Percentiles rank a stretch among this genome's conserved stretches.
Conservation (phyloP, 2,329 filamentous ascomycete genomes). For the Fusarium ambrosium region DNA sequence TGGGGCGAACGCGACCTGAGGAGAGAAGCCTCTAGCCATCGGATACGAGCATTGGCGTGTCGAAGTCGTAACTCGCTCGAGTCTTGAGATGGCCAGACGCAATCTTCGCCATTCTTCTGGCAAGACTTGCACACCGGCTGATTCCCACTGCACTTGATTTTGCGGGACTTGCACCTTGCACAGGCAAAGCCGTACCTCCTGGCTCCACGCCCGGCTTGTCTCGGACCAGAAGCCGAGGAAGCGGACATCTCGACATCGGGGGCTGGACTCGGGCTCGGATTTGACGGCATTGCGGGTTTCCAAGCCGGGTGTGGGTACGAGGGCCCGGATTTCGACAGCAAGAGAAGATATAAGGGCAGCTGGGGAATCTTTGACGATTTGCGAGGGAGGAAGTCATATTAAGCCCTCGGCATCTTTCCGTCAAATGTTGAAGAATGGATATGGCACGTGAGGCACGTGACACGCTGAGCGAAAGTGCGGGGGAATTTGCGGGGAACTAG, state of each 20-base stretch:
- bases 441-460: not conserved
- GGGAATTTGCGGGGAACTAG: not conserved
- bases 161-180: slow-evolving; percentile 15
- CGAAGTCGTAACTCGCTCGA: slow-evolving; percentile 8
- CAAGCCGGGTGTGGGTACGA: not conserved
- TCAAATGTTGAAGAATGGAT: not conserved
- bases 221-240: not conserved
- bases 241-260: not conserved
- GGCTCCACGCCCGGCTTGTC: not conserved
- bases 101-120: slow-evolving; percentile 2
- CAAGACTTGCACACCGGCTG: slow-evolving; percentile 6
- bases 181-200: slow-evolving; percentile 21
- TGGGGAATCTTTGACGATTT: not conserved
- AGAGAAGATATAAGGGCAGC: not conserved
- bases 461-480: not conserved
- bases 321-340: not conserved
- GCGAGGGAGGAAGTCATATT: not conserved
- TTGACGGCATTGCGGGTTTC: not conserved
- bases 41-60: slow-evolving; percentile 15
- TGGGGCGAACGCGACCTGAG: not conserved
- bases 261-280: not conserved
- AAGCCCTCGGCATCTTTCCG: not conserved
- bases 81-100: slow-evolving; percentile 7
- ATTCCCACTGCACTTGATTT: slow-evolving; percentile 17
- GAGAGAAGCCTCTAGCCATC: slow-evolving; percentile 1